phyloP scores from a whole-genome alignment of 2,329 filamentous ascomycete genomes.

The Exserohilum rostratum region DNA sequence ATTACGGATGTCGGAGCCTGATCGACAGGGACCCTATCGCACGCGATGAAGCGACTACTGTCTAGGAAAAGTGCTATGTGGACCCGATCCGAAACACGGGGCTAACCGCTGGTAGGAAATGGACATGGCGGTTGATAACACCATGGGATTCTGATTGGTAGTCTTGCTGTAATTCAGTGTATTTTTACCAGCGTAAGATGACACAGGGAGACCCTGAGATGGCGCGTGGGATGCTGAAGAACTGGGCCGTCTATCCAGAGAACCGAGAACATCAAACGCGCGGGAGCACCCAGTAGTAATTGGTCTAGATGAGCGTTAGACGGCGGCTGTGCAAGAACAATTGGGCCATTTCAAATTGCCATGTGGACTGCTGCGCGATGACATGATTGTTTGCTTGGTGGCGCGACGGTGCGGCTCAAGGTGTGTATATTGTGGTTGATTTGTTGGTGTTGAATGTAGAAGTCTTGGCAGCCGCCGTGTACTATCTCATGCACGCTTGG shows the following conservation, averaged over 20 bases:
- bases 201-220: conserved; percentile 18
- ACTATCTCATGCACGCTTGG: neutral
- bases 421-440: neutral
- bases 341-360: neutral
- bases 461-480: neutral
- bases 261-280: conserved; percentile 20
- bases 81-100: conserved; percentile 31
- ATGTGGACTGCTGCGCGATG: neutral
- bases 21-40: conserved; percentile 36
- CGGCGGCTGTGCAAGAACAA: neutral
- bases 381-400: neutral
- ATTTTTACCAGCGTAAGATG: conserved; percentile 17
- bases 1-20: conserved; percentile 18
- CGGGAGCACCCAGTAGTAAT: conserved; percentile 14
- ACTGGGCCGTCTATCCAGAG: conserved; percentile 10
- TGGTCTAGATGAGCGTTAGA: conserved; percentile 1
- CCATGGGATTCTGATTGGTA: conserved; percentile 19
- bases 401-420: neutral
- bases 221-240: conserved; percentile 18
- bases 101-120: conserved; percentile 7
- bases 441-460: neutral
- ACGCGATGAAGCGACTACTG: conserved; percentile 19
- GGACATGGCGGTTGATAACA: conserved; percentile 20
- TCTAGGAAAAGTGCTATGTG: conserved; percentile 21
- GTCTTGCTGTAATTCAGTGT: conserved; percentile 16